Percentiles rank a stretch among this genome's conserved stretches.
Evolutionary conservation across 495 filamentous ascomycete genomes (phyloP).

Genomic region (Durotheca rogersii): DNA sequence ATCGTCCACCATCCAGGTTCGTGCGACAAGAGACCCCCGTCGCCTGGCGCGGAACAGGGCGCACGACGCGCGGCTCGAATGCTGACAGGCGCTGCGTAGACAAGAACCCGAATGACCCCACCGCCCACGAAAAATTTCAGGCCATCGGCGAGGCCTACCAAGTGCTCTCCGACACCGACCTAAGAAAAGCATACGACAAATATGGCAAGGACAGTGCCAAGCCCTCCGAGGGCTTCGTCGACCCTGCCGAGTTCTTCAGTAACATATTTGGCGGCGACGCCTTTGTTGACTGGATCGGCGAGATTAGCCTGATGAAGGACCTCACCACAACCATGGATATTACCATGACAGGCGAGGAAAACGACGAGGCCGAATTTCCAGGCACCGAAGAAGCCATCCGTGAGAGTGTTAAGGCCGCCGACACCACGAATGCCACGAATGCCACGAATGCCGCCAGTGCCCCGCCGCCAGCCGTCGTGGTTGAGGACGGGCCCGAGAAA

Average conservation of each 20-base stretch:
- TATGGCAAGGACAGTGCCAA: constrained; percentile 91
- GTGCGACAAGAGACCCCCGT: no score
- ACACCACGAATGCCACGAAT: constrained; percentile 27
- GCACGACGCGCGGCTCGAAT: no score
- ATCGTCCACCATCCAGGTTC: constrained; percentile 67
- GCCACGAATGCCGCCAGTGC: constrained; percentile 11
- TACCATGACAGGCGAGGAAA: constrained; percentile 70
- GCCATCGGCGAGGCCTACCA: constrained; percentile 97
- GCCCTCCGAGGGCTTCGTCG: constrained; percentile 87
- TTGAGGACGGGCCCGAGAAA: constrained; percentile 45
- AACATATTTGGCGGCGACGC: constrained; percentile 98
- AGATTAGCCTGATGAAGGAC: constrained; percentile 91
- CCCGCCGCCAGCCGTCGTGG: constrained; percentile 41
- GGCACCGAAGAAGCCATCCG: constrained; percentile 41
- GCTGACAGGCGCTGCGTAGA: constrained; percentile 53
- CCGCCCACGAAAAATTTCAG: constrained; percentile 92
- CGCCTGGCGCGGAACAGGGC: no score
- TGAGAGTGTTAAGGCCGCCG: constrained; percentile 46
- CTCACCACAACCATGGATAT: constrained; percentile 90
- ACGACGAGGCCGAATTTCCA: constrained; percentile 51
- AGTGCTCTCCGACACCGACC: constrained; percentile 82
- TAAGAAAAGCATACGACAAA: constrained; percentile 92
- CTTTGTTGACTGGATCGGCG: constrained; percentile 87
- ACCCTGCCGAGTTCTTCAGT: constrained; percentile 96
- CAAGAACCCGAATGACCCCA: constrained; percentile 96